Evolutionary conservation across 441 rosid species (phyloP).

Genomic region (Eutrema salsugineum): DNA sequence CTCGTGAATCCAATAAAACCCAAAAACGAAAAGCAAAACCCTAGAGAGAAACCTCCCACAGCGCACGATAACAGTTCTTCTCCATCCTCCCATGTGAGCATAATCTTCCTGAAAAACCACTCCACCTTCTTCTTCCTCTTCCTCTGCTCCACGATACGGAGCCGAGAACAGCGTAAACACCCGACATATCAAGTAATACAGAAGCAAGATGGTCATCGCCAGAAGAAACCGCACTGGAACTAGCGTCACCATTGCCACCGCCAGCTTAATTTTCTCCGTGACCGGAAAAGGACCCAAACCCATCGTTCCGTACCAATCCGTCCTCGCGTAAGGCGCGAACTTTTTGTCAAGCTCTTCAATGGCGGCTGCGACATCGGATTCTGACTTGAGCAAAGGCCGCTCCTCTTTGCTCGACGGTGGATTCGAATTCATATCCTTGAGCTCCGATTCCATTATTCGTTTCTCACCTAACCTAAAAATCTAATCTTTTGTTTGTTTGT

Average conservation of each 20-base stretch:
- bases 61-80: conserved; percentile 59
- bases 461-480: conserved; percentile 19
- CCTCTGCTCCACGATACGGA: conserved; percentile 67
- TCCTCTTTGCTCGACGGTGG: conserved; percentile 56
- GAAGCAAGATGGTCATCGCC: conserved; percentile 46
- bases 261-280: conserved; percentile 60
- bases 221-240: conserved; percentile 68
- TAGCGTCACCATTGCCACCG: conserved; percentile 59
- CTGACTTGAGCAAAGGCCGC: conserved; percentile 74
- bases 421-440: conserved; percentile 46
- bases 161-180: conserved; percentile 68
- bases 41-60: conserved; percentile 73
- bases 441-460: conserved; percentile 62
- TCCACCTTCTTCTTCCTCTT: conserved; percentile 66
- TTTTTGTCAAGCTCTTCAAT: conserved; percentile 80
- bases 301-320: conserved; percentile 81
- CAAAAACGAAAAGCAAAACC: conserved; percentile 66
- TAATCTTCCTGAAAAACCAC: conserved; percentile 72
- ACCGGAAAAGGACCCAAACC: conserved; percentile 79
- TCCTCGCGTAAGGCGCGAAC: conserved; percentile 86
- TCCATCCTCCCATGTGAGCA: conserved; percentile 96
- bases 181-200: conserved; percentile 77
- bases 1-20: conserved; percentile 88
- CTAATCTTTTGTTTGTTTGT: background rate
- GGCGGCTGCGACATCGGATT: conserved; percentile 35